A percentile compares a stretch with the other conserved stretches of the same genome.
phyloP scores from a whole-genome alignment of 2,329 filamentous ascomycete species.

The Epicoccum sorghinum region DNA sequence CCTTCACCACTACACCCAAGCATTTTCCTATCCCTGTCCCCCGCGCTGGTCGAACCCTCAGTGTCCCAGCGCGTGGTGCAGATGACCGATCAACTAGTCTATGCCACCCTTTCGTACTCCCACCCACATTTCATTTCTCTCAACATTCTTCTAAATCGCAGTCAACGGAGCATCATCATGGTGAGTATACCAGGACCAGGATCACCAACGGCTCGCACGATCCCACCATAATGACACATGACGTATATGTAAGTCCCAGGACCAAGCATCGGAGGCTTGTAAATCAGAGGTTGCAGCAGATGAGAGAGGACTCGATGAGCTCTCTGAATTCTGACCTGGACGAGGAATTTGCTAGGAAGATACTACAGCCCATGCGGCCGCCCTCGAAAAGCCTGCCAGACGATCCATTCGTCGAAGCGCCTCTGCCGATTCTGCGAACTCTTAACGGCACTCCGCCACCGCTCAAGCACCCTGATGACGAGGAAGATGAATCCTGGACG shows the following conservation, averaged over 20 bases:
- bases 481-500: slow-evolving; percentile 39
- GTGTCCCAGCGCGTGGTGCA: slow-evolving; percentile 39
- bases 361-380: slow-evolving; percentile 52
- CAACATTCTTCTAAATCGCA: slow-evolving; percentile 29
- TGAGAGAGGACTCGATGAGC: slow-evolving; percentile 38
- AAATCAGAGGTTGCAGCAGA: slow-evolving; percentile 20
- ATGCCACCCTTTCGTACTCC: slow-evolving; percentile 42
- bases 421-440: slow-evolving; percentile 4
- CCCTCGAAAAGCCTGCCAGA: slow-evolving; percentile 35
- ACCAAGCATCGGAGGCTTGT: slow-evolving; percentile 18
- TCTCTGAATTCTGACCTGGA: slow-evolving; percentile 42
- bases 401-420: slow-evolving; percentile 21
- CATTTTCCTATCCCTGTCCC: slow-evolving; percentile 49
- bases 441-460: slow-evolving; percentile 21
- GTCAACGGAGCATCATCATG: slow-evolving; percentile 56
- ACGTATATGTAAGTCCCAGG: slow-evolving; percentile 28
- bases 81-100: slow-evolving; percentile 32
- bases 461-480: slow-evolving; percentile 4
- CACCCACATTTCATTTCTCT: slow-evolving; percentile 39
- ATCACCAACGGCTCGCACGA: slow-evolving; percentile 18
- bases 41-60: slow-evolving; percentile 27
- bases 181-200: slow-evolving; percentile 54
- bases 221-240: neutral
- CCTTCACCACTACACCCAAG: slow-evolving; percentile 51
- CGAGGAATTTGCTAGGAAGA: slow-evolving; percentile 44